These are phyloP conservation scores for Ilex paraguariensis DNA, from an alignment of 305 asterid genomes.

Conservation along the genomic window DNA sequence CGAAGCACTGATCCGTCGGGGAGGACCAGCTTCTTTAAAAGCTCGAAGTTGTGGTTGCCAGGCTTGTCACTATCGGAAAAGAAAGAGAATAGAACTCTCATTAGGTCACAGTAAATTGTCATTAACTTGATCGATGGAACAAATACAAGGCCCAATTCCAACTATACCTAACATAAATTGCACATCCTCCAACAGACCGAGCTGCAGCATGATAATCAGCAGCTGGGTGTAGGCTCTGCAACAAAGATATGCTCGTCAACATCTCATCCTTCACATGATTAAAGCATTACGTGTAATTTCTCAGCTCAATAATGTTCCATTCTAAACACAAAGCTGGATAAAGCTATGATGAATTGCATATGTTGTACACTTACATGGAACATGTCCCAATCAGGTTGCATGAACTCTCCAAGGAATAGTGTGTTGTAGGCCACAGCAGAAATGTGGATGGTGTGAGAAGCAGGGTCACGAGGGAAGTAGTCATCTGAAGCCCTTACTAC, in stretches of 20 bases:
- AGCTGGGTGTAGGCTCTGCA: constrained; percentile 91
- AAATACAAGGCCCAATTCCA: too few species aligned
- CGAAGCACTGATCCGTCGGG: constrained; percentile 96
- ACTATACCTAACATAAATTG: constrained; percentile 80
- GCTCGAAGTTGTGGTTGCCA: constrained; percentile 89
- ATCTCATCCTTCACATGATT: too few species aligned
- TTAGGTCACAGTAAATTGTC: too few species aligned
- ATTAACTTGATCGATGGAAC: too few species aligned
- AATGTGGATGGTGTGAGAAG: constrained; percentile 80
- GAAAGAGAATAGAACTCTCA: not conserved
- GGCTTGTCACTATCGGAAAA: constrained; percentile 72
- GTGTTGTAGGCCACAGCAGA: constrained; percentile 92
- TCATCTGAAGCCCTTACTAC: constrained; percentile 83
- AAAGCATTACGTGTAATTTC: too few species aligned
- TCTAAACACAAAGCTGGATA: not conserved
- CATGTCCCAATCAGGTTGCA: constrained; percentile 99
- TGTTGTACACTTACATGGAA: constrained; percentile 61
- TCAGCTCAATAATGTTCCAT: not conserved
- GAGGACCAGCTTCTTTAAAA: constrained; percentile 79
- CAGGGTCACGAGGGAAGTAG: constrained; percentile 71
- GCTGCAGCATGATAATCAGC: constrained; percentile 99
- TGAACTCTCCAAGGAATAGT: constrained; percentile 82
- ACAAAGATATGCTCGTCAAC: not conserved
- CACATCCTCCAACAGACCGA: constrained; percentile 95
- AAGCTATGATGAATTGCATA: not conserved